Conservation (phyloP, 2,329 filamentous ascomycete species). For the Cladosporium sp. region DNA sequence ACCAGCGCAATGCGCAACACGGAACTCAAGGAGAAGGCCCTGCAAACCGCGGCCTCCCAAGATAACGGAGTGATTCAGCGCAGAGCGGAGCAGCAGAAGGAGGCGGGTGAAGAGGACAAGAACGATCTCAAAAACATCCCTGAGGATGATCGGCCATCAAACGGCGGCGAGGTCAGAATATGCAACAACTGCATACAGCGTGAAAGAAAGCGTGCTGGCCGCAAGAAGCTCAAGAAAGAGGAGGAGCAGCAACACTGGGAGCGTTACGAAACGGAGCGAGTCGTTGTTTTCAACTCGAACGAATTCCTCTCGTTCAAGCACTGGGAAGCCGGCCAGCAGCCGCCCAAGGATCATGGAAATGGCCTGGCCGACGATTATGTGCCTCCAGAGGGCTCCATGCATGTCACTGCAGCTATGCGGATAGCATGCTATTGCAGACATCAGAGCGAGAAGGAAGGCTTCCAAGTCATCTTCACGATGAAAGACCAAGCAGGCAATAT, state of each 20-base stretch:
- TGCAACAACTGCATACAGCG: slow-evolving; percentile 87
- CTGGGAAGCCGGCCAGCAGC: slow-evolving; percentile 38
- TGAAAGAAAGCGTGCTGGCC: slow-evolving; percentile 82
- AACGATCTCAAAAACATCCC: slow-evolving; percentile 48
- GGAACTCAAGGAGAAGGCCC: slow-evolving; percentile 61
- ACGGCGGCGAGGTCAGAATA: slow-evolving; percentile 91
- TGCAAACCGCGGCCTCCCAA: slow-evolving; percentile 52
- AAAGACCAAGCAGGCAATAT: slow-evolving; percentile 73
- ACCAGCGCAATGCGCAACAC: slow-evolving; percentile 83
- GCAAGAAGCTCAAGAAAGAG: slow-evolving; percentile 89
- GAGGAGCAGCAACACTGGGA: slow-evolving; percentile 89
- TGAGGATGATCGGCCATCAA: slow-evolving; percentile 67
- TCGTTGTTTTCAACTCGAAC: slow-evolving; percentile 86
- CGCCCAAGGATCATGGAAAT: slow-evolving; percentile 19
- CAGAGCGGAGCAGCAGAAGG: slow-evolving; percentile 37
- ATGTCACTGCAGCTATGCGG: slow-evolving; percentile 84
- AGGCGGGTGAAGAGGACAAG: slow-evolving; percentile 37
- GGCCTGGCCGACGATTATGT: slow-evolving; percentile 22
- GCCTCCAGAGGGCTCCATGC: slow-evolving; percentile 57
- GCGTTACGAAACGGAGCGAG: slow-evolving; percentile 70
- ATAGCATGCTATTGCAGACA: slow-evolving; percentile 97
- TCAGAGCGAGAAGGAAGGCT: slow-evolving; percentile 88
- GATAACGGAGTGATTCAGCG: slow-evolving; percentile 38
- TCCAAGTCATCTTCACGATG: slow-evolving; percentile 89
- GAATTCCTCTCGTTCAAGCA: slow-evolving; percentile 79